These are phyloP conservation scores for Parastagonospora nodorum DNA, from an alignment of 2,329 filamentous ascomycete genomes.

Conservation along the genomic window DNA sequence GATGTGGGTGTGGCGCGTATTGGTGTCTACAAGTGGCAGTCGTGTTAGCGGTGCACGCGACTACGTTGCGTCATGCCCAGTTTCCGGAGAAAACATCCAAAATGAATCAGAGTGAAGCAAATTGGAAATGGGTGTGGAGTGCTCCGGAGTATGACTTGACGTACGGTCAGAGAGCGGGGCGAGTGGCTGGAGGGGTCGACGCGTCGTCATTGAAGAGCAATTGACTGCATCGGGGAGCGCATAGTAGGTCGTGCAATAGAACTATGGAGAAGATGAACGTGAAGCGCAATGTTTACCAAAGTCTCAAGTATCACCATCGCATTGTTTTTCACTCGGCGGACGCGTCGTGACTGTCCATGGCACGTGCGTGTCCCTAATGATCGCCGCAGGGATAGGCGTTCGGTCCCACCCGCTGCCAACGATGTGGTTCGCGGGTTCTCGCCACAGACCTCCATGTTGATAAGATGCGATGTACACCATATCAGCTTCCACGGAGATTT, in stretches of 20 bases:
- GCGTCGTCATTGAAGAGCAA: constrained; percentile 38
- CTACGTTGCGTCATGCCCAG: not conserved
- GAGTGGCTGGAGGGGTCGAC: constrained; percentile 39
- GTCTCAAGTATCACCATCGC: constrained; percentile 9
- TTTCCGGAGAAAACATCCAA: not conserved
- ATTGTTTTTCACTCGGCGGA: constrained; percentile 23
- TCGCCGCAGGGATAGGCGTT: constrained; percentile 18
- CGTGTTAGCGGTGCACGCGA: not conserved
- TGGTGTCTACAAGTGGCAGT: constrained; percentile 7
- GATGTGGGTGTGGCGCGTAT: constrained; percentile 31
- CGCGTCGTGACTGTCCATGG: constrained; percentile 29
- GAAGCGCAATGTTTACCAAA: not conserved
- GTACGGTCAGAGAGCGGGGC: constrained; percentile 33
- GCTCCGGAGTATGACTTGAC: not conserved
- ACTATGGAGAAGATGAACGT: not conserved
- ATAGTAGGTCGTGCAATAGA: constrained; percentile 15
- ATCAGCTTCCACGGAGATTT: too few relatives aligned
- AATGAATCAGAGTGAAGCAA: not conserved
- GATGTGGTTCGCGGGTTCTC: not conserved
- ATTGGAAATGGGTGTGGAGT: not conserved
- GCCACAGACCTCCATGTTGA: too few relatives aligned
- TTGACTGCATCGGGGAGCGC: constrained; percentile 8
- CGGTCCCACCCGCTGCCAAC: not conserved
- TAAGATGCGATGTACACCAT: too few relatives aligned
- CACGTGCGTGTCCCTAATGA: constrained; percentile 18